These are phyloP conservation scores for Geum urbanum DNA, from an alignment of 306 rosid genomes.

Conservation along the genomic window DNA sequence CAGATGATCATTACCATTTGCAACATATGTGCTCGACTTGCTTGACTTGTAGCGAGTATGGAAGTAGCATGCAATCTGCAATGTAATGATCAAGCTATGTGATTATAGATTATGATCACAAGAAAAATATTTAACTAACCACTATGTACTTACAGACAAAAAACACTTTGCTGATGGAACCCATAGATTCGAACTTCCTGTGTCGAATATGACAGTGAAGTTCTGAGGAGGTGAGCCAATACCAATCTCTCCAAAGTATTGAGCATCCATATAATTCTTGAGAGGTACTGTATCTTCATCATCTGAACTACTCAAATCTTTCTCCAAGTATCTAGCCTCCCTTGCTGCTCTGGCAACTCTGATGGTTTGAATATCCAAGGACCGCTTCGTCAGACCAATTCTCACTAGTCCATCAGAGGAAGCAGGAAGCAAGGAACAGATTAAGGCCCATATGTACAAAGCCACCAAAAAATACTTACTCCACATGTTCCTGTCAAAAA, in stretches of 20 bases:
- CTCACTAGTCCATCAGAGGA: slow-evolving; percentile 57
- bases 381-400: slow-evolving; percentile 63
- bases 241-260: slow-evolving; percentile 83
- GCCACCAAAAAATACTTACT: slow-evolving; percentile 38
- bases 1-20: slow-evolving; percentile 45
- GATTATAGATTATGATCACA: background rate
- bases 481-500: slow-evolving; percentile 54
- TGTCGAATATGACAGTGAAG: slow-evolving; percentile 77
- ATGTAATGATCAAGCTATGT: slow-evolving; percentile 16
- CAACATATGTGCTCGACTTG: slow-evolving; percentile 50
- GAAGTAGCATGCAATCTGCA: slow-evolving; percentile 69
- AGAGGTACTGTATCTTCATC: slow-evolving; percentile 52
- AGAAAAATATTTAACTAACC: slow-evolving; percentile 9
- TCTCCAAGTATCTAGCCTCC: slow-evolving; percentile 23
- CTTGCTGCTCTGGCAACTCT: slow-evolving; percentile 47
- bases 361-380: slow-evolving; percentile 50
- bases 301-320: slow-evolving; percentile 19
- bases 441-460: slow-evolving; percentile 55
- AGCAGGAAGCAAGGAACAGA: slow-evolving; percentile 50
- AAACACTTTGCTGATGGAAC: slow-evolving; percentile 80
- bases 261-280: slow-evolving; percentile 76
- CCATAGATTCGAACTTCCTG: slow-evolving; percentile 87
- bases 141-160: slow-evolving; percentile 55
- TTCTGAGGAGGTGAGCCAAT: slow-evolving; percentile 84
- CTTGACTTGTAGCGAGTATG: slow-evolving; percentile 63